phyloP scores from a whole-genome alignment of 441 rosid species.

The Adansonia madagascariensis region DNA sequence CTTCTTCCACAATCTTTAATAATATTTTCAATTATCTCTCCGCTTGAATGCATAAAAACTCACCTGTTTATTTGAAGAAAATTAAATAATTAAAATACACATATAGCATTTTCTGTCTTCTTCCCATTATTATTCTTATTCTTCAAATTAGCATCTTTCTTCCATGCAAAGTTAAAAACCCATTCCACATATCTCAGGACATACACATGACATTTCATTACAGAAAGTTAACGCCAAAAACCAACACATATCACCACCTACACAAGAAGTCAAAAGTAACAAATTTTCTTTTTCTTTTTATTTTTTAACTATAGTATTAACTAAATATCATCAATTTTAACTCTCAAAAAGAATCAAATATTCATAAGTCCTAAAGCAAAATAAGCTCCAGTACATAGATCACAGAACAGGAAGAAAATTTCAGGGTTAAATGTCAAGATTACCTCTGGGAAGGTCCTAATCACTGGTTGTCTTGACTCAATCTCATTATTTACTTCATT shows the following conservation, averaged over 20 bases:
- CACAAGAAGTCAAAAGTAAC: neutral
- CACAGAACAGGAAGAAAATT: neutral
- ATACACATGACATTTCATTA: conserved; percentile 3
- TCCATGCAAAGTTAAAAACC: neutral
- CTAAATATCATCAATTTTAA: conserved; percentile 5
- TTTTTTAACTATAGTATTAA: neutral
- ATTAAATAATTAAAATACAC: neutral
- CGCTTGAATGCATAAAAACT: neutral
- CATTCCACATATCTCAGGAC: conserved; percentile 4
- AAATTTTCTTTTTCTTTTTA: neutral
- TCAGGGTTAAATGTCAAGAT: conserved; percentile 14
- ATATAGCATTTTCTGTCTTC: neutral
- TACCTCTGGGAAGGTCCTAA: conserved; percentile 88
- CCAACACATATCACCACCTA: neutral
- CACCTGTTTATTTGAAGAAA: neutral
- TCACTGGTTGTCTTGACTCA: conserved; percentile 52
- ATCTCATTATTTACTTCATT: conserved; percentile 63
- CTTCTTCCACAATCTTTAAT: neutral
- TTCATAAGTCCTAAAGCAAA: neutral
- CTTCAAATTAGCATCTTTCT: conserved; percentile 13
- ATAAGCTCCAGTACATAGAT: neutral
- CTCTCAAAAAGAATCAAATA: neutral
- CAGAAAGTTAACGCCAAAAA: conserved; percentile 13
- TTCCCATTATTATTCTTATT: neutral
- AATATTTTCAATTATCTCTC: neutral